These are phyloP conservation scores for Pluteus cervinus DNA, from an alignment of 768 basidiomycete species.

Conservation along the genomic window DNA sequence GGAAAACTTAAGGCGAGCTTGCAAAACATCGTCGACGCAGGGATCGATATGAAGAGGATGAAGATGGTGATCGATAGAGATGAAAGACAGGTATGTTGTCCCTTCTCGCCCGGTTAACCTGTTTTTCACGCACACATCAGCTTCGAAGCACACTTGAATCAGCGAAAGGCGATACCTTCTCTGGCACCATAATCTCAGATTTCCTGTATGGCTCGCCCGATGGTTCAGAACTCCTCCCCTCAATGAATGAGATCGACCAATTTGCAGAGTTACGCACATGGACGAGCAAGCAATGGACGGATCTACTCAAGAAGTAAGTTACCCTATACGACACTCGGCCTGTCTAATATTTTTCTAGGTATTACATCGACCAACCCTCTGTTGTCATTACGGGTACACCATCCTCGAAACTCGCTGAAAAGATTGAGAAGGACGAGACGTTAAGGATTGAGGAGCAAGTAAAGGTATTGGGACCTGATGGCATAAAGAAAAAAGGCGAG, in stretches of 20 bases:
- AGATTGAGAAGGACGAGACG: slow-evolving; percentile 78
- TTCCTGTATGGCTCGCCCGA: slow-evolving; percentile 82
- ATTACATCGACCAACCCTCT: slow-evolving; percentile 66
- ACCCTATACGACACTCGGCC: slow-evolving; percentile 1
- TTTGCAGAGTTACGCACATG: slow-evolving; percentile 65
- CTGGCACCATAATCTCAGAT: slow-evolving; percentile 69
- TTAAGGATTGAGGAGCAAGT: slow-evolving; percentile 67
- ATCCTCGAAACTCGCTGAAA: slow-evolving; percentile 75
- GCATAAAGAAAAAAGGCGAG: slow-evolving; percentile 62
- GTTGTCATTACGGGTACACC: slow-evolving; percentile 84
- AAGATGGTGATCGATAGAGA: slow-evolving; percentile 79
- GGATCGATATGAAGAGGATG: slow-evolving; percentile 91
- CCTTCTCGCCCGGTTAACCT: background rate
- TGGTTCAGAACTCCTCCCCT: slow-evolving; percentile 67
- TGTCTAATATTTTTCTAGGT: slow-evolving; percentile 40
- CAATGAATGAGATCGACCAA: slow-evolving; percentile 75
- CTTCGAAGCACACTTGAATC: slow-evolving; percentile 82
- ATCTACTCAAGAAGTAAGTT: slow-evolving; percentile 65
- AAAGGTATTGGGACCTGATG: slow-evolving; percentile 67
- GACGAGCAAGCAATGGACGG: slow-evolving; percentile 71
- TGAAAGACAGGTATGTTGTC: slow-evolving; percentile 67
- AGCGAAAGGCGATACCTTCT: slow-evolving; percentile 75
- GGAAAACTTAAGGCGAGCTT: slow-evolving; percentile 64
- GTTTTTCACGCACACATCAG: slow-evolving; percentile 28
- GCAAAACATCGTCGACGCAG: slow-evolving; percentile 59